These are phyloP conservation scores for Orbilia brochopaga DNA, from an alignment of 2,329 filamentous ascomycete species.

Conservation along the genomic window DNA sequence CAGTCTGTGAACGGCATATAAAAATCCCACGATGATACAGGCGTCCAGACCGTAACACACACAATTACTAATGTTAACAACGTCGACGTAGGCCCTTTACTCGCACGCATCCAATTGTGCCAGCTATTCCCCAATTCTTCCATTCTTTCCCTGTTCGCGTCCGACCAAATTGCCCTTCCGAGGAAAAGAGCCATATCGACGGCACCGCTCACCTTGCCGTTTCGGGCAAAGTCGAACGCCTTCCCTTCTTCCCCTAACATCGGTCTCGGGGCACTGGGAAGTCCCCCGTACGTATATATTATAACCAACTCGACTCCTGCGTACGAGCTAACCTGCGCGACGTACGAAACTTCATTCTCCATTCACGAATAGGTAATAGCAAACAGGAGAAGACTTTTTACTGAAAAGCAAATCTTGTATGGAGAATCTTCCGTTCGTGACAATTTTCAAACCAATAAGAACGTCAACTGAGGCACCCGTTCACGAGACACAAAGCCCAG, in stretches of 20 bases:
- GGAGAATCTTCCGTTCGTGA: neutral
- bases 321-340: too few species aligned
- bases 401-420: neutral
- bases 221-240: conserved; percentile 23
- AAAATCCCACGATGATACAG: conserved; percentile 7
- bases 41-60: neutral
- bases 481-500: conserved; percentile 45
- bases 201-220: conserved; percentile 31
- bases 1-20: conserved; percentile 47
- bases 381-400: too few species aligned
- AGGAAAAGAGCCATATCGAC: conserved; percentile 34
- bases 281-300: conserved; percentile 6
- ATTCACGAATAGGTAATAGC: too few species aligned
- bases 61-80: neutral
- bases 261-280: conserved; percentile 50
- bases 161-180: conserved; percentile 40
- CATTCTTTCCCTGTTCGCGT: conserved; percentile 51
- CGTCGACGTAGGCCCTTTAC: too few species aligned
- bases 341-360: too few species aligned
- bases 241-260: conserved; percentile 18
- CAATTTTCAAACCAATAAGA: conserved; percentile 26
- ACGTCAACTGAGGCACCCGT: conserved; percentile 44
- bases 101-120: conserved; percentile 3
- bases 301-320: neutral
- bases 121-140: conserved; percentile 49